A percentile compares a stretch with the other conserved stretches of the same genome.
phyloP scores from a whole-genome alignment of 768 basidiomycete species.

The Pleurotus pulmonarius region DNA sequence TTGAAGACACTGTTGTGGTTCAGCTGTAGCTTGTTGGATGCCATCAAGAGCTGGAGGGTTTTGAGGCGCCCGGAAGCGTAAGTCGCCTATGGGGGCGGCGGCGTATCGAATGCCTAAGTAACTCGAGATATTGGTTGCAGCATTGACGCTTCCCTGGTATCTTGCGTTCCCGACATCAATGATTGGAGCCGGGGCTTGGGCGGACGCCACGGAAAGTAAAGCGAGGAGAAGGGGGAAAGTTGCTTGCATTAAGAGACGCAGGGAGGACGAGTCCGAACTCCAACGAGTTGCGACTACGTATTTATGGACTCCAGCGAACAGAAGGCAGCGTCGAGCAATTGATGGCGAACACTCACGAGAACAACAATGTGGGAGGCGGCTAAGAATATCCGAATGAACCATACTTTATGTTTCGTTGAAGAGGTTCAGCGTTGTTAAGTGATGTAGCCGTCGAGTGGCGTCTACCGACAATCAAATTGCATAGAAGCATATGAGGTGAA shows the following conservation, averaged over 20 bases:
- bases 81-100: slow-evolving; percentile 35
- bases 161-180: slow-evolving; percentile 42
- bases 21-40: slow-evolving; percentile 25
- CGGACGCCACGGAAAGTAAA: not conserved
- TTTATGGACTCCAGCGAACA: too few species aligned
- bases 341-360: too few species aligned
- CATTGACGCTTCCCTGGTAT: slow-evolving; percentile 36
- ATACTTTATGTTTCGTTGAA: too few species aligned
- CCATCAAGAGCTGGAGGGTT: slow-evolving; percentile 21
- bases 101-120: slow-evolving; percentile 49
- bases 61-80: slow-evolving; percentile 32
- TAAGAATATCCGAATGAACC: too few species aligned
- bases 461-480: too few species aligned
- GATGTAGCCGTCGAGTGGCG: too few species aligned
- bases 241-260: not conserved
- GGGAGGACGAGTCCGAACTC: too few species aligned
- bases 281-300: too few species aligned
- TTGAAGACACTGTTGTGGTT: slow-evolving; percentile 29
- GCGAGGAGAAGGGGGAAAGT: not conserved
- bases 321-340: too few species aligned
- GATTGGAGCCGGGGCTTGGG: slow-evolving; percentile 13
- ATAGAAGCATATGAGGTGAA: too few species aligned
- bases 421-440: too few species aligned
- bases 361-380: too few species aligned
- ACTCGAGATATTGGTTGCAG: slow-evolving; percentile 26